Percentiles rank a stretch among this genome's conserved stretches.
Conservation (phyloP, 2,329 filamentous ascomycete genomes). For the Ilyonectria mors-panacis region DNA sequence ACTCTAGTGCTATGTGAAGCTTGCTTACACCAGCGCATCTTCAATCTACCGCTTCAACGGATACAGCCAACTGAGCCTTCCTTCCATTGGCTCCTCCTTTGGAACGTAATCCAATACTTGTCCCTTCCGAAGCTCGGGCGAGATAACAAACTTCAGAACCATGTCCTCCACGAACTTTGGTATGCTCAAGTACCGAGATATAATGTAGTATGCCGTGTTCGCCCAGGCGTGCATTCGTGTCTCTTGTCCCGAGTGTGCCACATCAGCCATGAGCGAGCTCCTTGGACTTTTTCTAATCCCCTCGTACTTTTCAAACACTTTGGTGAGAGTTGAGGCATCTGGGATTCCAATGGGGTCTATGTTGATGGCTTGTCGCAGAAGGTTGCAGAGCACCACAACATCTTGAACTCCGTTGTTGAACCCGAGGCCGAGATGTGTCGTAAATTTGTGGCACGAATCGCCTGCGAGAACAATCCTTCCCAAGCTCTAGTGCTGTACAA, state of each 20-base stretch:
- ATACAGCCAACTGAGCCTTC: background rate
- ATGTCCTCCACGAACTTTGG: background rate
- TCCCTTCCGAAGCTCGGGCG: background rate
- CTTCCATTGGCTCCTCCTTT: background rate
- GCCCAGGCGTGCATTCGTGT: background rate
- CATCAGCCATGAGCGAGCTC: background rate
- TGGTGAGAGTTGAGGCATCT: background rate
- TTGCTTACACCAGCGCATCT: too few relatives aligned
- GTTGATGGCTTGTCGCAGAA: constrained; percentile 1
- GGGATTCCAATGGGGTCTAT: background rate
- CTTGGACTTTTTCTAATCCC: background rate
- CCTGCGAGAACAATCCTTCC: constrained; percentile 51
- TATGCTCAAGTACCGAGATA: background rate
- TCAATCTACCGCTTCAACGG: too few relatives aligned
- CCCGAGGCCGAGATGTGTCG: constrained; percentile 50
- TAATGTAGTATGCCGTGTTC: background rate
- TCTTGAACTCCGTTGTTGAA: constrained; percentile 43
- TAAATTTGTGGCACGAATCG: constrained; percentile 55
- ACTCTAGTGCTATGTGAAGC: too few relatives aligned
- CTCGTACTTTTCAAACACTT: background rate
- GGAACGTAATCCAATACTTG: constrained; percentile 3
- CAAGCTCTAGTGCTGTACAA: constrained; percentile 48
- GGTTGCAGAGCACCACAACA: constrained; percentile 19
- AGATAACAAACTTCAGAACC: background rate
- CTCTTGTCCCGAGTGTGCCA: background rate